phyloP scores from a whole-genome alignment of 352 stramenopile genomes.

The Globisporangium emineosum region DNA sequence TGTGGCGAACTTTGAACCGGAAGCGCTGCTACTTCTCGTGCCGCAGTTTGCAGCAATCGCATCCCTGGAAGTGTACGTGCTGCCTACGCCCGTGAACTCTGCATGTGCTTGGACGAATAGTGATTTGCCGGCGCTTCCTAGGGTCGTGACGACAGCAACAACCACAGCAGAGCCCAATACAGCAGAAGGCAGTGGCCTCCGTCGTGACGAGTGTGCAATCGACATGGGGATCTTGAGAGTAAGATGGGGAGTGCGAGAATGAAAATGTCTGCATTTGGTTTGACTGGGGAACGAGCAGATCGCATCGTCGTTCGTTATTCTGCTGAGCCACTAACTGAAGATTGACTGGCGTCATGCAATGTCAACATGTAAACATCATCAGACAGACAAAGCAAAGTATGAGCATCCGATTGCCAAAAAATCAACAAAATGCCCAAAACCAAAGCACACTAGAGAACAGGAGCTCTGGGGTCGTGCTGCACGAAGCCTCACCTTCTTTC shows the following conservation, averaged over 20 bases:
- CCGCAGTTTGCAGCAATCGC: background rate
- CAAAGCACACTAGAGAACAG: no score
- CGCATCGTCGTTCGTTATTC: background rate
- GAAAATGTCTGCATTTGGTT: background rate
- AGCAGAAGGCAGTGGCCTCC: background rate
- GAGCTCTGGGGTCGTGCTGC: no score
- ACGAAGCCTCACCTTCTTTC: no score
- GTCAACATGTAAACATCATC: no score
- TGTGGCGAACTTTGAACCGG: background rate
- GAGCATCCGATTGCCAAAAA: no score
- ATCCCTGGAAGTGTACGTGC: background rate
- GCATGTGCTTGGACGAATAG: background rate
- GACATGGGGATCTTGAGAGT: background rate
- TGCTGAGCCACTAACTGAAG: background rate
- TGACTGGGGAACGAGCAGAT: background rate
- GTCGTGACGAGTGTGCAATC: background rate
- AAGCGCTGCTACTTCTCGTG: background rate
- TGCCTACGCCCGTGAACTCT: background rate
- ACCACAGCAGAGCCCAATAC: background rate
- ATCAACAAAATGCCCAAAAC: no score
- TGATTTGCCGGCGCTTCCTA: background rate
- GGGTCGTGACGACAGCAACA: background rate
- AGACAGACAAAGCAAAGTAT: no score
- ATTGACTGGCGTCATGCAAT: background rate
- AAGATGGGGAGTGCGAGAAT: background rate